Evolutionary conservation across 2,329 filamentous ascomycete genomes (phyloP), one percentile per base, ranked within the genome.

Genomic region (Neonectria coccinea): DNA sequence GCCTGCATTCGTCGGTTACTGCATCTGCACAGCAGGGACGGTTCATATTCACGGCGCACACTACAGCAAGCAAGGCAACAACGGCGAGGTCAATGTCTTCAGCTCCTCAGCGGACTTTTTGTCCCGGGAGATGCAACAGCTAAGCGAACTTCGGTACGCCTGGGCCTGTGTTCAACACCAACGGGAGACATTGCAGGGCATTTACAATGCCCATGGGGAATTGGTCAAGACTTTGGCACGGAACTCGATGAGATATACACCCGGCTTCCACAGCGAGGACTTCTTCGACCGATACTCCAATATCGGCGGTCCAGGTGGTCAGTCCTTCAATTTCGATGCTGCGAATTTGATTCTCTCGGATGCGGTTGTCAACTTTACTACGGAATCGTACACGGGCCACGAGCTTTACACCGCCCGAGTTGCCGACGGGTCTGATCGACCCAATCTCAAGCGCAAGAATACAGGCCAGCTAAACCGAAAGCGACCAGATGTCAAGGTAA

Each of bases 31-130:
- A 2, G 93, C 93, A 2, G 93, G 92, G 5, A 97, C 93, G 0
- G 93, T 97, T 1, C 93, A 97, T 74, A 90, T 97, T 10, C 93
- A 97, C 74, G 93, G 93, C 12, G 88, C 91, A 7, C 90, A 96
- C 73, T 97, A 97, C 76, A 88, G 87, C 68, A 86, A 84, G 70
- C 80, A 79, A 41, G 79, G 79, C 11, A 77, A 70, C 50, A 79
- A 75, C 36, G 87, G 76, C 69, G 87, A 79, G 79, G 89, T 81
- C 83, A 89, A 86, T 82, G 72, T 94, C 81, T 84, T 92, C 83
- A 72, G 86, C 81, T 77, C 79, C 59, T 87, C 86, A 5, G 76
- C 89, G 6, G 91, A 94, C 33, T 93, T 93, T 61, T 78, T 97
- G 8, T 88, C 90, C 0, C 85, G 90, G 20, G 93, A 93, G 74